phyloP scores from a whole-genome alignment of 2,329 filamentous ascomycete species.

The Myriosclerotinia duriaeana region DNA sequence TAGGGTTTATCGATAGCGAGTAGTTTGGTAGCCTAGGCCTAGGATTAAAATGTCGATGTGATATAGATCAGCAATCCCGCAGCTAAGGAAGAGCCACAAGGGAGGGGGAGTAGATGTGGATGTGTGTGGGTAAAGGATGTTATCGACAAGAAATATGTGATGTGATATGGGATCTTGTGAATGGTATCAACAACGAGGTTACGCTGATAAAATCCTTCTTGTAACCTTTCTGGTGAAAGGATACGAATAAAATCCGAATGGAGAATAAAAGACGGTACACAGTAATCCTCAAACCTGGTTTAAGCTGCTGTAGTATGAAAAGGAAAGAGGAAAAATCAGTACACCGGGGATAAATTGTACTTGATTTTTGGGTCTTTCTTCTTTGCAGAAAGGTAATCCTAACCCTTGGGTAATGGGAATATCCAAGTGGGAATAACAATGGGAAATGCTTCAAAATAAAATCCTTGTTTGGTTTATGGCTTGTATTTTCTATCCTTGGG shows the following conservation, averaged over 20 bases:
- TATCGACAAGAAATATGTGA: conserved; percentile 9
- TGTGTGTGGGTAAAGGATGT: conserved; percentile 8
- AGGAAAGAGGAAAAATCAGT: conserved; percentile 3
- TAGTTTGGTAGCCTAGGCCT: neutral
- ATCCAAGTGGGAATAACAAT: conserved; percentile 1
- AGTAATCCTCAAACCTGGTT: conserved; percentile 2
- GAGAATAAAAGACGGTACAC: conserved; percentile 9
- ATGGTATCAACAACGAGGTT: conserved; percentile 15
- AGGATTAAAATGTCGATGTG: conserved; percentile 19
- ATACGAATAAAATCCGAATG: conserved; percentile 2
- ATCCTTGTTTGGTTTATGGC: conserved; percentile 19
- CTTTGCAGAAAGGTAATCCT: neutral
- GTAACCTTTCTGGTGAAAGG: neutral
- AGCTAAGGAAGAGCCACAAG: conserved; percentile 2
- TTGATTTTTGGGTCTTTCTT: neutral
- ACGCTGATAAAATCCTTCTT: neutral
- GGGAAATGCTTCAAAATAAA: conserved; percentile 6
- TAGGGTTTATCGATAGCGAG: conserved; percentile 20
- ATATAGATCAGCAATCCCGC: conserved; percentile 23
- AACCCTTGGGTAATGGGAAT: conserved; percentile 13
- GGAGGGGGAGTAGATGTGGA: conserved; percentile 3
- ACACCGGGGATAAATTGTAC: neutral
- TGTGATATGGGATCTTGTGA: conserved; percentile 10
- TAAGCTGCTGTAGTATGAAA: conserved; percentile 2
- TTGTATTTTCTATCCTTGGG: conserved; percentile 3